These are phyloP conservation scores for Thalassiosira mediterranea DNA, from an alignment of 352 stramenopile species.

Conservation along the genomic window DNA sequence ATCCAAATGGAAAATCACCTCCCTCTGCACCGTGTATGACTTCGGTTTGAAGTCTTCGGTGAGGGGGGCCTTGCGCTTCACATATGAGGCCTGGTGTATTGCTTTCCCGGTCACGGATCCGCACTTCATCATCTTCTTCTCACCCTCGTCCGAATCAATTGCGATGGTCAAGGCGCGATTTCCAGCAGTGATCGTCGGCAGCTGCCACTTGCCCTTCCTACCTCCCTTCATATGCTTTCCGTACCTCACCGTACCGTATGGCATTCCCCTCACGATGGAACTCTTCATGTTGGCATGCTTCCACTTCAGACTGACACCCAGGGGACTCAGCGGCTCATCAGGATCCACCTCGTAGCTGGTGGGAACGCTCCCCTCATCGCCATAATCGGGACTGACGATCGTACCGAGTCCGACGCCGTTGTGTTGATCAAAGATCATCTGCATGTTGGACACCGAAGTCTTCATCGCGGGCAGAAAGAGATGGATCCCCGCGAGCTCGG, in stretches of 20 bases:
- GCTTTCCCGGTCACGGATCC: slow-evolving; percentile 41
- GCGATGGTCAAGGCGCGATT: slow-evolving; percentile 39
- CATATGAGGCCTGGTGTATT: slow-evolving; percentile 33
- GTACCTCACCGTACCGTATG: slow-evolving; percentile 49
- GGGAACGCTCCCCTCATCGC: neutral
- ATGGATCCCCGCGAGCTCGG: slow-evolving; percentile 39
- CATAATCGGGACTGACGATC: slow-evolving; percentile 3
- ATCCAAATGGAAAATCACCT: slow-evolving; percentile 55
- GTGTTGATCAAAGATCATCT: slow-evolving; percentile 59
- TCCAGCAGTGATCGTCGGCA: slow-evolving; percentile 56
- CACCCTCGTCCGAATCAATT: slow-evolving; percentile 28
- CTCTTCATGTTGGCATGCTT: slow-evolving; percentile 50
- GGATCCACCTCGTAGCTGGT: slow-evolving; percentile 46
- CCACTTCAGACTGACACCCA: slow-evolving; percentile 52
- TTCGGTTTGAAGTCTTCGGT: slow-evolving; percentile 19
- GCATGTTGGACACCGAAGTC: slow-evolving; percentile 35
- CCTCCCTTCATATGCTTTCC: slow-evolving; percentile 23
- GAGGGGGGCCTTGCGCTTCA: slow-evolving; percentile 19
- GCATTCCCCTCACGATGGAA: slow-evolving; percentile 54
- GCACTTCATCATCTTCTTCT: slow-evolving; percentile 36
- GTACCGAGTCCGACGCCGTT: slow-evolving; percentile 46
- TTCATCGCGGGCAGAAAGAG: slow-evolving; percentile 46
- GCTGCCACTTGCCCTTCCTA: slow-evolving; percentile 19
- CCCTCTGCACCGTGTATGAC: slow-evolving; percentile 32
- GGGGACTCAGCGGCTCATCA: slow-evolving; percentile 24